Conservation (phyloP, 2,329 filamentous ascomycete genomes). For the Ploettnerulaceae sp. region DNA sequence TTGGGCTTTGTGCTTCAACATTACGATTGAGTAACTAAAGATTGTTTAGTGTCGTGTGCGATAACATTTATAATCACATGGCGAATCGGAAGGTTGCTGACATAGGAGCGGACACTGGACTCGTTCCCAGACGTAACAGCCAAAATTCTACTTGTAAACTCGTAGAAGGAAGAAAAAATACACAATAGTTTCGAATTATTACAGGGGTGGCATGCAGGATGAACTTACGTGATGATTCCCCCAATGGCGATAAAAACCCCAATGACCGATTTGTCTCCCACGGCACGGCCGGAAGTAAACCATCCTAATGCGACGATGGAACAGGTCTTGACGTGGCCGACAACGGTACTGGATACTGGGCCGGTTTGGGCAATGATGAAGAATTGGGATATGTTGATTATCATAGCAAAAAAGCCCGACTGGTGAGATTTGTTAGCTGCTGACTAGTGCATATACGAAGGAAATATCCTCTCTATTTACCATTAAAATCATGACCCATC, state of each 20-base stretch:
- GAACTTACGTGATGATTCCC: slow-evolving; percentile 52
- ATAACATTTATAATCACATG: background rate
- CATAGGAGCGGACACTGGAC: background rate
- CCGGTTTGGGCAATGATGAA: slow-evolving; percentile 59
- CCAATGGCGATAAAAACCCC: slow-evolving; percentile 52
- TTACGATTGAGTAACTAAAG: slow-evolving; percentile 43
- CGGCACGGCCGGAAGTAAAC: slow-evolving; percentile 50
- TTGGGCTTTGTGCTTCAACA: slow-evolving; percentile 40
- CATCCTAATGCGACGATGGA: slow-evolving; percentile 61
- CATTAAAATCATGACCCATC: slow-evolving; percentile 55
- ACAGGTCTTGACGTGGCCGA: slow-evolving; percentile 62
- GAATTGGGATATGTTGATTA: slow-evolving; percentile 62
- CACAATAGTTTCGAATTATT: background rate
- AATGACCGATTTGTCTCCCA: slow-evolving; percentile 50
- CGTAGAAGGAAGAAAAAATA: background rate
- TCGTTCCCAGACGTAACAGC: background rate
- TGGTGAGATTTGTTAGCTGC: slow-evolving; percentile 35
- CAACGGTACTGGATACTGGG: slow-evolving; percentile 60
- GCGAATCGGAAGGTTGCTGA: background rate
- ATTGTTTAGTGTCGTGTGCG: slow-evolving; percentile 10
- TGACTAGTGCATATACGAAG: slow-evolving; percentile 13
- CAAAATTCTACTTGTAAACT: slow-evolving; percentile 1
- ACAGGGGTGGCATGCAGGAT: background rate
- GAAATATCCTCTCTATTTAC: slow-evolving; percentile 38
- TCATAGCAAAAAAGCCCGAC: slow-evolving; percentile 58